These are phyloP conservation scores for Fraxinus cuspidata DNA, from an alignment of 257 asterid species.

Conservation along the genomic window DNA sequence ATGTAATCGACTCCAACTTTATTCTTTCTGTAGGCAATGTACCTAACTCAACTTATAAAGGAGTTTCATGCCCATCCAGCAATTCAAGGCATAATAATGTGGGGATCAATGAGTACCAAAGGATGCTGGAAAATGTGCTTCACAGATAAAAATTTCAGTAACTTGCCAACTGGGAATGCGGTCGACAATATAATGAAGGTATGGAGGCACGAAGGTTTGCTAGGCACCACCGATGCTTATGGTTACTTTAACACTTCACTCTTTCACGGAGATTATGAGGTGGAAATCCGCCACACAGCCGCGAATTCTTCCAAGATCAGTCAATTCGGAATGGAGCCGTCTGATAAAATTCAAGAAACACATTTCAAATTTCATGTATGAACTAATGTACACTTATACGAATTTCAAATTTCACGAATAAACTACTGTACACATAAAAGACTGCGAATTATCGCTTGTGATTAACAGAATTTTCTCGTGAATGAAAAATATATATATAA, in stretches of 20 bases:
- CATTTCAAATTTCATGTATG: constrained; percentile 3
- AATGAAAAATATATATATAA: neutral
- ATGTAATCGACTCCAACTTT: neutral
- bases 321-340: constrained; percentile 1
- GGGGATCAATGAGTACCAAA: constrained; percentile 48
- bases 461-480: neutral
- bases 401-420: neutral
- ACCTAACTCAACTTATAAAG: constrained; percentile 49
- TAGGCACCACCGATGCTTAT: constrained; percentile 38
- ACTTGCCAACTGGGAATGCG: constrained; percentile 43
- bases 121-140: constrained; percentile 72
- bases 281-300: neutral
- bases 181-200: constrained; percentile 50
- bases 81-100: constrained; percentile 48
- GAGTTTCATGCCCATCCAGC: constrained; percentile 61
- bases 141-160: constrained; percentile 49
- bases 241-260: constrained; percentile 43
- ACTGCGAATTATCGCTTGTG: neutral
- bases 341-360: neutral
- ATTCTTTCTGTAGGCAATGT: constrained; percentile 35
- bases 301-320: neutral
- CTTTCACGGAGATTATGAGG: constrained; percentile 30
- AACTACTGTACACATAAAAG: neutral
- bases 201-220: constrained; percentile 37
- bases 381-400: neutral